Evolutionary conservation across 1,284 basidiomycete species (phyloP), one percentile per base, ranked within the genome.

Genomic region (Blastosporella zonata): DNA sequence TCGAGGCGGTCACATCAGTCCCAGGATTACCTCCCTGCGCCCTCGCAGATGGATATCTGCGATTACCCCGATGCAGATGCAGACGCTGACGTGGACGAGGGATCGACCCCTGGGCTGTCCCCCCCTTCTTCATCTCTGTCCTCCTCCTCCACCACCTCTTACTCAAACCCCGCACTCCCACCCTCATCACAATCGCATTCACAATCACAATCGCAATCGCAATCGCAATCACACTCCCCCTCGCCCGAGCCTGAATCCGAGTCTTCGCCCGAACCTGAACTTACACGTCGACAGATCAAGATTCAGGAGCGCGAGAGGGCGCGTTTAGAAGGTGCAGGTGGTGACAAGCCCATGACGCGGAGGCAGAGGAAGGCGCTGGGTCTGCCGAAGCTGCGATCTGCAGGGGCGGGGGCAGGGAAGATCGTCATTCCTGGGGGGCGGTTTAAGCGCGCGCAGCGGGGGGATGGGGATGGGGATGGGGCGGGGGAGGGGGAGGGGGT

Each of bases 321-420:
- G 28, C 29, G 17, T 12, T n/a, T n/a, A n/a, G n/a, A n/a, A n/a
- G n/a, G n/a, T n/a, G n/a, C n/a, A n/a, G 40, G 21, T 6, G 50
- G 47, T 18, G 65, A 60, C 46, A 65, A 60, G 38, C 60, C 62
- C 2, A 54, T 89, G 43, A 90, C 87, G 10, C 69, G 80, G 37
- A 68, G 86, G 34, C 78, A 90, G 65, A 73, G 84, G 20, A 90
- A 85, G 65, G 71, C 69, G 9, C 70, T 84, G 2, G 84, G 85
- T 1, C 61, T 88, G 29, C 84, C 86, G 0, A 85, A 81, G 61
- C 67, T 38, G 55, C 66, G 66, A 65, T 45, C 57, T 34, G 55
- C 3, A 12, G 20, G 46, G 18, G n/a, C 45, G 34, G 52, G 45
- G 45, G 39, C 64, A 25, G 63, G 65, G 15, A 69, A 66, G 57